Percentiles rank a stretch among this genome's conserved stretches.
phyloP scores from a whole-genome alignment of 257 asterid genomes.

The Forsythia suspensa region DNA sequence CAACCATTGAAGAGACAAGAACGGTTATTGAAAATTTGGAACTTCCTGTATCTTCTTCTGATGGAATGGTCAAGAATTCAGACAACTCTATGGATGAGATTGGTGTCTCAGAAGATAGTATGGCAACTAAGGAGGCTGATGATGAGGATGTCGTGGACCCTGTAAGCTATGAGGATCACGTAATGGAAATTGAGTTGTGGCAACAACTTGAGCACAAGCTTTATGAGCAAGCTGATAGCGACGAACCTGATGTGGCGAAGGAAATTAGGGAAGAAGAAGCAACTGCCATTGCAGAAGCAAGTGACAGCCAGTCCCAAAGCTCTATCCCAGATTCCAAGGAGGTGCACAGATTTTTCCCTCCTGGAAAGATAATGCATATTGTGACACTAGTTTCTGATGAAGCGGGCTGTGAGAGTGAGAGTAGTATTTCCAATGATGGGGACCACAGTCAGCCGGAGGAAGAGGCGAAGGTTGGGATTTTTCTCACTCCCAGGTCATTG shows the following conservation, averaged over 20 bases:
- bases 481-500: slow-evolving; percentile 69
- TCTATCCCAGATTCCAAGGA: slow-evolving; percentile 66
- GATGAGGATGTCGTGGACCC: slow-evolving; percentile 48
- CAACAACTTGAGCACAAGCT: slow-evolving; percentile 93
- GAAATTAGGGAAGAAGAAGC: slow-evolving; percentile 89
- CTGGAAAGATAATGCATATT: slow-evolving; percentile 87
- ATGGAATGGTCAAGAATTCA: slow-evolving; percentile 30
- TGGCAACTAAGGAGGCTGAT: slow-evolving; percentile 29
- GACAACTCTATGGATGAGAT: slow-evolving; percentile 35
- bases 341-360: slow-evolving; percentile 88
- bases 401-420: slow-evolving; percentile 28
- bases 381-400: slow-evolving; percentile 61
- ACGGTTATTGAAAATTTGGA: slow-evolving; percentile 29
- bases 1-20: slow-evolving; percentile 41
- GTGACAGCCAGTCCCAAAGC: slow-evolving; percentile 45
- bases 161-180: slow-evolving; percentile 55
- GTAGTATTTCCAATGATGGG: slow-evolving; percentile 28
- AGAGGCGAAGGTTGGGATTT: slow-evolving; percentile 59
- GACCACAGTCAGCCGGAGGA: slow-evolving; percentile 36
- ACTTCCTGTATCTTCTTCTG: slow-evolving; percentile 55
- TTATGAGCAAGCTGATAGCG: slow-evolving; percentile 46
- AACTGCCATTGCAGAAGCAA: slow-evolving; percentile 68
- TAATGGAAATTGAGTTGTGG: slow-evolving; percentile 94
- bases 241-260: slow-evolving; percentile 48
- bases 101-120: slow-evolving; percentile 23